phyloP scores from a whole-genome alignment of 306 rosid species.

The Aeschynomene evenia region DNA sequence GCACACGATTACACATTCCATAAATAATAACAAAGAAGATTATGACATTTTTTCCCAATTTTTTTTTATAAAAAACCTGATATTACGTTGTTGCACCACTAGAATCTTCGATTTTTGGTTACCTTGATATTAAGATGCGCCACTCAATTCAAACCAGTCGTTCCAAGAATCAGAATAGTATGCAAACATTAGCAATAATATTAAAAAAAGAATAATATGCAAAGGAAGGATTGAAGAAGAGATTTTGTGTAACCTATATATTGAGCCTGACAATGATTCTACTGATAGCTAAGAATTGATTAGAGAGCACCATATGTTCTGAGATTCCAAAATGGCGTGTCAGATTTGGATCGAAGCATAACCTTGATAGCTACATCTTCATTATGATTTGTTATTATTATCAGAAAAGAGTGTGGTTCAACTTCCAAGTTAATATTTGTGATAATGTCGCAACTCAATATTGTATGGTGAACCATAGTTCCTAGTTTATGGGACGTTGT shows the following conservation, averaged over 20 bases:
- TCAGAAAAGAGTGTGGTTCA: conserved; percentile 22
- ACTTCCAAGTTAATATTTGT: background rate
- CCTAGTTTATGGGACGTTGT: conserved; percentile 17
- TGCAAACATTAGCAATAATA: too few species aligned
- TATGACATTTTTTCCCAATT: background rate
- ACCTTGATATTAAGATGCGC: conserved; percentile 9
- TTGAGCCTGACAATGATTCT: conserved; percentile 1
- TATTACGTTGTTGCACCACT: background rate
- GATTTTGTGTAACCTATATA: background rate
- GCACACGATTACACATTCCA: background rate
- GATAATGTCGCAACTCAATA: background rate
- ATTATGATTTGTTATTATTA: background rate
- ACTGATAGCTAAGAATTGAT: background rate
- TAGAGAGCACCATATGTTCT: conserved; percentile 20
- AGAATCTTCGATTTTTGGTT: conserved; percentile 32
- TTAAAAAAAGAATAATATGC: conserved; percentile 8
- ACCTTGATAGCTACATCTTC: background rate
- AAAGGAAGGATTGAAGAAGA: background rate
- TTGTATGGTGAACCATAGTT: conserved; percentile 12
- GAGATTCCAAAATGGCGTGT: conserved; percentile 14
- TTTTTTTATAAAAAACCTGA: background rate
- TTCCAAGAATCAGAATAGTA: conserved; percentile 25
- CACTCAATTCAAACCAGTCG: conserved; percentile 24
- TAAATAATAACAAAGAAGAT: background rate
- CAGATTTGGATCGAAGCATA: conserved; percentile 6